Percentiles rank a stretch among this genome's conserved stretches.
Evolutionary conservation across 2,329 filamentous ascomycete genomes (phyloP).

Genomic region (Aureobasidium zeae): DNA sequence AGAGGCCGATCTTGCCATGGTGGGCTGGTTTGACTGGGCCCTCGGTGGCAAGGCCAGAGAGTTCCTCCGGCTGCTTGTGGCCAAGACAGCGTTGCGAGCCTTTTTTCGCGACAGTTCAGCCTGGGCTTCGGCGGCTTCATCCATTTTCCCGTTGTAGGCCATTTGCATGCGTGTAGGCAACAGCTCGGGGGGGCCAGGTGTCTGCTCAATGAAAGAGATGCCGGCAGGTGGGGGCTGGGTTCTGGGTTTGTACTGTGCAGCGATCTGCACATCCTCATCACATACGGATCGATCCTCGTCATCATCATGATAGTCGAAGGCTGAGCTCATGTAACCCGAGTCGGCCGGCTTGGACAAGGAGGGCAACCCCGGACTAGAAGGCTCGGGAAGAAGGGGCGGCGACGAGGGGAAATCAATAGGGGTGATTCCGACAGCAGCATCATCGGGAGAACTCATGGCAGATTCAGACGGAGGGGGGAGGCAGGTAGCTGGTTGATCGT

Average conservation of each 20-base stretch:
- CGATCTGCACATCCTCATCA: slow-evolving; percentile 30
- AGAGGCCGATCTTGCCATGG: slow-evolving; percentile 8
- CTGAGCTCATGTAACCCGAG: slow-evolving; percentile 73
- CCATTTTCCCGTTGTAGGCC: slow-evolving; percentile 9
- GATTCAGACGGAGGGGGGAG: slow-evolving; percentile 30
- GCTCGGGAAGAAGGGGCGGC: slow-evolving; percentile 68
- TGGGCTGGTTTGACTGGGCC: slow-evolving; percentile 14
- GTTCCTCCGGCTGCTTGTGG: slow-evolving; percentile 25
- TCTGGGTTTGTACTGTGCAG: slow-evolving; percentile 27
- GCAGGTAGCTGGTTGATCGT: slow-evolving; percentile 19
- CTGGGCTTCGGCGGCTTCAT: slow-evolving; percentile 7
- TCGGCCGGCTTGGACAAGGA: slow-evolving; percentile 39
- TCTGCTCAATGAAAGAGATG: slow-evolving; percentile 29
- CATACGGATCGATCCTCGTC: slow-evolving; percentile 31
- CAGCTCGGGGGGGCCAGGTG: slow-evolving; percentile 36
- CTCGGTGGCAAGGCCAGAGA: slow-evolving; percentile 29
- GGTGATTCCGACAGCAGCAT: slow-evolving; percentile 32
- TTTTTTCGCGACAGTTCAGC: slow-evolving; percentile 16
- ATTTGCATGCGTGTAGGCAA: slow-evolving; percentile 26
- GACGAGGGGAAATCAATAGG: slow-evolving; percentile 77
- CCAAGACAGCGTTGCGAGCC: slow-evolving; percentile 16
- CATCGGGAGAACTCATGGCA: slow-evolving; percentile 37
- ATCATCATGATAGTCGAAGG: slow-evolving; percentile 60
- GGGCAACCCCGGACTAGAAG: slow-evolving; percentile 67
- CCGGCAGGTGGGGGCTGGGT: slow-evolving; percentile 17